Percentiles rank a stretch among this genome's conserved stretches.
phyloP scores from a whole-genome alignment of 192 early-diverging fungal genomes.

The Linnemannia hyalina region DNA sequence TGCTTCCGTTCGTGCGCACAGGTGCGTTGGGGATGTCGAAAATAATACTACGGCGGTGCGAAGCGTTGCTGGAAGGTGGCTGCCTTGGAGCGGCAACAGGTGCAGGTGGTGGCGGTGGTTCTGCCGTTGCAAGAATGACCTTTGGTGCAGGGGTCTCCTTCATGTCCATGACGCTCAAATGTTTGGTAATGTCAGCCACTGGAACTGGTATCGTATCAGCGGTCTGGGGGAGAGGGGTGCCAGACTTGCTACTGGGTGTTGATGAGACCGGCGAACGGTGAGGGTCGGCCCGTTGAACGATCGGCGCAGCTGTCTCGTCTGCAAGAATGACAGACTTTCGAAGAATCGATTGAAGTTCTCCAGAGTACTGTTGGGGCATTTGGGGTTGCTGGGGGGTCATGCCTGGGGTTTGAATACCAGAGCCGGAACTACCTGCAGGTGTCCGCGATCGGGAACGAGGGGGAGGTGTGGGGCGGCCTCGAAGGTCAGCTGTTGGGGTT shows the following conservation, averaged over 20 bases:
- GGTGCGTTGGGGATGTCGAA: slow-evolving; percentile 36
- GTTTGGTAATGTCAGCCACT: slow-evolving; percentile 41
- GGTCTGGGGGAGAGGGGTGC: slow-evolving; percentile 38
- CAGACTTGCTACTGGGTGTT: slow-evolving; percentile 46
- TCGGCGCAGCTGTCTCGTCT: background rate
- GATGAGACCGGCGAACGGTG: slow-evolving; percentile 37
- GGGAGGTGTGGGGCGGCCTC: slow-evolving; percentile 38
- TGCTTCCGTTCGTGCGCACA: slow-evolving; percentile 15
- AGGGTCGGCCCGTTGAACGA: slow-evolving; percentile 6
- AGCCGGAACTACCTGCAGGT: slow-evolving; percentile 35
- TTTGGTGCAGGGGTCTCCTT: slow-evolving; percentile 20
- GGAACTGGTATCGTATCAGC: slow-evolving; percentile 48
- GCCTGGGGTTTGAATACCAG: background rate
- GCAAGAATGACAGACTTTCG: slow-evolving; percentile 38
- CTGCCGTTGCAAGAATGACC: slow-evolving; percentile 11
- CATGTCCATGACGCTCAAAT: slow-evolving; percentile 35
- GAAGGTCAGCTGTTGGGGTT: slow-evolving; percentile 38
- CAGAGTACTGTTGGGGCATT: slow-evolving; percentile 44
- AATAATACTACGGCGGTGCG: slow-evolving; percentile 44
- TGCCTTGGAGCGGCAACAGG: slow-evolving; percentile 20
- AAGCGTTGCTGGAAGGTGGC: background rate
- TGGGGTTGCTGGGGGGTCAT: slow-evolving; percentile 43
- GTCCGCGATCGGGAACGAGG: slow-evolving; percentile 49
- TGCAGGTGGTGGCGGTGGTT: background rate
- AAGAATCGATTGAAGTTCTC: slow-evolving; percentile 42